Evolutionary conservation across 148 eudicot species (phyloP).

Genomic region (Hydrangea macrophylla): DNA sequence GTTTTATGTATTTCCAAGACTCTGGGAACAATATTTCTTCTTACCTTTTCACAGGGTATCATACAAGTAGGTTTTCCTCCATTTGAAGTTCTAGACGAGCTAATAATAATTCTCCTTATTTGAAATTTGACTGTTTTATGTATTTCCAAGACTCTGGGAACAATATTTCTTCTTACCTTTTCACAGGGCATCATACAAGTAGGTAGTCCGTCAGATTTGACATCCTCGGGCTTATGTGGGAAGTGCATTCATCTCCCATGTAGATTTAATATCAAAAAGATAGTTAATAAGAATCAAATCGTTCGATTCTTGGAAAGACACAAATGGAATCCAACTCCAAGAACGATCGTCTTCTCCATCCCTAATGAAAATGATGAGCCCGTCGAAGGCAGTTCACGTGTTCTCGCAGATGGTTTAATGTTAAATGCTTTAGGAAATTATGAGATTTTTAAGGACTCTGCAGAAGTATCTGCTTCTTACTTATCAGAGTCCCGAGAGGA

Average conservation of each 20-base stretch:
- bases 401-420: slow-evolving; percentile 19
- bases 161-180: neutral
- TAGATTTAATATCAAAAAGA: slow-evolving; percentile 8
- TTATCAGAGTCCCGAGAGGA: slow-evolving; percentile 7
- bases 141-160: neutral
- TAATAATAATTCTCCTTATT: neutral
- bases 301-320: slow-evolving; percentile 10
- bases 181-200: slow-evolving; percentile 23
- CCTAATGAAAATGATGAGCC: slow-evolving; percentile 22
- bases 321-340: slow-evolving; percentile 14
- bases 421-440: slow-evolving; percentile 9
- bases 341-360: slow-evolving; percentile 20
- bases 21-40: no score
- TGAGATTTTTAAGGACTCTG: slow-evolving; percentile 10
- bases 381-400: slow-evolving; percentile 17
- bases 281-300: slow-evolving; percentile 8
- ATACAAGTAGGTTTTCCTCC: no score
- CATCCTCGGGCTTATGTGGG: slow-evolving; percentile 9
- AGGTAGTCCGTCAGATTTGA: slow-evolving; percentile 4
- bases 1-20: neutral
- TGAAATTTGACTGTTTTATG: neutral
- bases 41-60: no score
- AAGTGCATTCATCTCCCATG: slow-evolving; percentile 14
- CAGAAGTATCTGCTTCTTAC: slow-evolving; percentile 9
- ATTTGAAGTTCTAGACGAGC: neutral